These are phyloP conservation scores for Delitschia confertaspora DNA, from an alignment of 495 filamentous ascomycete species.

Conservation along the genomic window DNA sequence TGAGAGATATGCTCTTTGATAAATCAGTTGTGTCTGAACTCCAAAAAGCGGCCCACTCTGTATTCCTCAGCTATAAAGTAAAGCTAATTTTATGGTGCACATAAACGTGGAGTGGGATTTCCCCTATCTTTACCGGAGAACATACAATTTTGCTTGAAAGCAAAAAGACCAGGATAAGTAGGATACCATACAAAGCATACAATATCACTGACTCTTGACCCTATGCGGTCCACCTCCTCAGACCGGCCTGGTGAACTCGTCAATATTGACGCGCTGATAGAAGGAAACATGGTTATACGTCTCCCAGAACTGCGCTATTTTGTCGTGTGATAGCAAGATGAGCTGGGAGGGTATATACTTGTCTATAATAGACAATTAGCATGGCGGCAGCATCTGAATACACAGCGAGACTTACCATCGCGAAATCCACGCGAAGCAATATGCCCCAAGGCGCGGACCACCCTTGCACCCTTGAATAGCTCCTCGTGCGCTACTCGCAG, in stretches of 20 bases:
- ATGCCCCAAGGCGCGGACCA: conserved; percentile 70
- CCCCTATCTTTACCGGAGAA: too few species aligned
- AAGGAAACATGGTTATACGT: conserved; percentile 70
- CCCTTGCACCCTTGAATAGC: conserved; percentile 61
- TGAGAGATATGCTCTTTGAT: too few species aligned
- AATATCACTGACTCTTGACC: too few species aligned
- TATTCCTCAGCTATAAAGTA: too few species aligned
- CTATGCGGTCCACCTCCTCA: too few species aligned
- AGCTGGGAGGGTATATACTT: conserved; percentile 64
- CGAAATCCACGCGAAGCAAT: conserved; percentile 62
- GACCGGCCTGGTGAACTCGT: conserved; percentile 30
- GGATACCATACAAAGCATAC: too few species aligned
- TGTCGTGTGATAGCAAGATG: conserved; percentile 66
- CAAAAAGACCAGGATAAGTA: too few species aligned
- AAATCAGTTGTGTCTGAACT: too few species aligned
- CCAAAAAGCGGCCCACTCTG: too few species aligned
- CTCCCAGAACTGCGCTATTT: conserved; percentile 76
- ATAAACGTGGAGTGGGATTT: too few species aligned
- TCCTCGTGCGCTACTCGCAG: conserved; percentile 54
- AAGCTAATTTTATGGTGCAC: too few species aligned
- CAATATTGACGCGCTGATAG: conserved; percentile 70
- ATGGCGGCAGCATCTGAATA: conserved; percentile 1
- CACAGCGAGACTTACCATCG: conserved; percentile 46
- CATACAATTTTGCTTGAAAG: too few species aligned
- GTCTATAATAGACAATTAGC: conserved; percentile 36